Conservation (phyloP, 371 early-diverging fungal genomes). For the Lichtheimia corymbifera region DNA sequence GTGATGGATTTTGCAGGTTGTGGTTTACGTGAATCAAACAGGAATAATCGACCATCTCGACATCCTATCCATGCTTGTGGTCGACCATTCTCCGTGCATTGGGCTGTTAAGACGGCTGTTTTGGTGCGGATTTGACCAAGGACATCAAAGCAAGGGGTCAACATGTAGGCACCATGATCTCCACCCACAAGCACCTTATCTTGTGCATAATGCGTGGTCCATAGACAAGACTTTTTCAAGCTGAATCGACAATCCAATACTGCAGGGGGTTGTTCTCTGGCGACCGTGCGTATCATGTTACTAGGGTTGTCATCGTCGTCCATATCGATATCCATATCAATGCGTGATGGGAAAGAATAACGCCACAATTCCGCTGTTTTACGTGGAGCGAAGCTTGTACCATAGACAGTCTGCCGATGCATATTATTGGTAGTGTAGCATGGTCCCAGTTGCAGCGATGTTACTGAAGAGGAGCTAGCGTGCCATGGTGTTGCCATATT, state of each 20-base stretch:
- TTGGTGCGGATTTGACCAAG: neutral
- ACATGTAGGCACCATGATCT: slow-evolving; percentile 17
- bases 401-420: slow-evolving; percentile 1
- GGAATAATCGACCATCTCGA: slow-evolving; percentile 21
- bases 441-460: slow-evolving; percentile 8
- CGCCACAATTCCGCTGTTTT: neutral
- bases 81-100: slow-evolving; percentile 4
- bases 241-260: neutral
- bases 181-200: slow-evolving; percentile 20
- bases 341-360: slow-evolving; percentile 5
- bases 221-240: slow-evolving; percentile 21
- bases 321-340: slow-evolving; percentile 1
- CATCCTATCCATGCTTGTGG: slow-evolving; percentile 20
- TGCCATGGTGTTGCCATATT: slow-evolving; percentile 1
- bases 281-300: neutral
- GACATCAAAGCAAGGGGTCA: slow-evolving; percentile 9
- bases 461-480: neutral
- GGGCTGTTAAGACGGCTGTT: slow-evolving; percentile 22
- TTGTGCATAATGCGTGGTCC: slow-evolving; percentile 6
- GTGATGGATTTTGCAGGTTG: neutral
- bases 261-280: slow-evolving; percentile 6
- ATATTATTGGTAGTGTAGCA: neutral
- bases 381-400: neutral
- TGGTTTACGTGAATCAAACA: slow-evolving; percentile 11
- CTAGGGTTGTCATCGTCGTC: neutral